Conservation (phyloP, 768 basidiomycete genomes). For the Epithele typhae region DNA sequence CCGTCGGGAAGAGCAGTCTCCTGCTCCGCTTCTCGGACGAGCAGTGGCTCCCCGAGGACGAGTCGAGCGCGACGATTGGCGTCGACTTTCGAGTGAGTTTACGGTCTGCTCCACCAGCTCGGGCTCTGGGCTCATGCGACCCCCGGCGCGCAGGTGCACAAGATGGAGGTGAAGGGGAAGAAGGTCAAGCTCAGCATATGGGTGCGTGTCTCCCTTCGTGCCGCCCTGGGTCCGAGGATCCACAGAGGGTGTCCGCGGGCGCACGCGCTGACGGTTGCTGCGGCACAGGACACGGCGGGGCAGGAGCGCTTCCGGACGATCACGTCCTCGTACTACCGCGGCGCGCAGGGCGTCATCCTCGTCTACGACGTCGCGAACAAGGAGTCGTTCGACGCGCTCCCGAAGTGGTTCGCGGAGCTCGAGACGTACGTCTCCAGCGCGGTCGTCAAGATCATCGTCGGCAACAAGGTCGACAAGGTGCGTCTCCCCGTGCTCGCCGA, state of each 20-base stretch:
- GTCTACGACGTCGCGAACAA: constrained; percentile 95
- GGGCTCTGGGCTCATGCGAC: not conserved
- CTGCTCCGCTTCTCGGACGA: constrained; percentile 95
- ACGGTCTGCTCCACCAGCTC: not conserved
- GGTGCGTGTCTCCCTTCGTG: constrained; percentile 46
- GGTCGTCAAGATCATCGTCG: constrained; percentile 93
- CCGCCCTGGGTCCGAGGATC: too few relatives aligned
- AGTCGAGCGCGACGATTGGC: constrained; percentile 80
- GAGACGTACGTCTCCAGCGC: constrained; percentile 86
- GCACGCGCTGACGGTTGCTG: too few relatives aligned
- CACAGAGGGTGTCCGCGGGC: too few relatives aligned
- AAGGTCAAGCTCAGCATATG: constrained; percentile 94
- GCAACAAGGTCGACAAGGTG: constrained; percentile 92
- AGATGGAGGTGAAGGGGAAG: constrained; percentile 80
- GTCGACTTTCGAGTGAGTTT: constrained; percentile 79
- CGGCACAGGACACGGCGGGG: constrained; percentile 94
- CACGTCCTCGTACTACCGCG: constrained; percentile 92
- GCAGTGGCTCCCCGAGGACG: constrained; percentile 90
- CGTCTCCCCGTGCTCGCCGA: too few relatives aligned
- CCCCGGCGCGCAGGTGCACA: constrained; percentile 56
- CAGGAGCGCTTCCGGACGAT: constrained; percentile 97
- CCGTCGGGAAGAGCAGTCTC: constrained; percentile 90
- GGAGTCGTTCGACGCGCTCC: constrained; percentile 91
- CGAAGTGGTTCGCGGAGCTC: constrained; percentile 88
- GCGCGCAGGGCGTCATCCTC: constrained; percentile 79